Conservation (phyloP, 176 grass and related monocot species). For the Melocanna baccifera region DNA sequence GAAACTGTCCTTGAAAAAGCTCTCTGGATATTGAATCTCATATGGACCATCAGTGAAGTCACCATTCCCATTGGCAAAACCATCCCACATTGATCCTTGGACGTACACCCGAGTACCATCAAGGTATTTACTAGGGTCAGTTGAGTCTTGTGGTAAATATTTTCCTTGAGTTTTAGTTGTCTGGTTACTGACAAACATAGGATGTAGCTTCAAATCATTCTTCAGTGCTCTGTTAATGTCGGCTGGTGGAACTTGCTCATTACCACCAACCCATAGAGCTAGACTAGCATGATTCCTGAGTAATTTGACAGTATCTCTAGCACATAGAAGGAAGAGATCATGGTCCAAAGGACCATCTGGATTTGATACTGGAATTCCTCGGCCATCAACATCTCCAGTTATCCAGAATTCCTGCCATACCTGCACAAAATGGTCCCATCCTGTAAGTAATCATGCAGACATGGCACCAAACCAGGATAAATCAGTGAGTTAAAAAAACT, state of each 20-base stretch:
- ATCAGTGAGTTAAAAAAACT: not conserved
- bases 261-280: constrained; percentile 97
- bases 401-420: constrained; percentile 99
- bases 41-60: constrained; percentile 85
- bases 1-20: constrained; percentile 80
- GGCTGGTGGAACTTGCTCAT: constrained; percentile 83
- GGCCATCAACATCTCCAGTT: constrained; percentile 91
- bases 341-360: constrained; percentile 80
- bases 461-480: not conserved
- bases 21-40: constrained; percentile 89
- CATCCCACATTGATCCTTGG: constrained; percentile 97
- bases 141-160: constrained; percentile 32
- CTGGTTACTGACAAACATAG: constrained; percentile 44
- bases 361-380: constrained; percentile 85
- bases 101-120: constrained; percentile 87
- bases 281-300: constrained; percentile 91
- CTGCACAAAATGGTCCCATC: constrained; percentile 43
- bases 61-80: constrained; percentile 88
- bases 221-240: constrained; percentile 84
- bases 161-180: constrained; percentile 12
- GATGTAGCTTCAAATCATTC: constrained; percentile 73
- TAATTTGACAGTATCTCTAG: constrained; percentile 88
- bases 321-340: constrained; percentile 90
- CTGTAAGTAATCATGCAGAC: constrained; percentile 23
- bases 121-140: constrained; percentile 86